Base-by-base conservation (phyloP, 768 basidiomycete genomes). In the Tylopilus balloui region DNA sequence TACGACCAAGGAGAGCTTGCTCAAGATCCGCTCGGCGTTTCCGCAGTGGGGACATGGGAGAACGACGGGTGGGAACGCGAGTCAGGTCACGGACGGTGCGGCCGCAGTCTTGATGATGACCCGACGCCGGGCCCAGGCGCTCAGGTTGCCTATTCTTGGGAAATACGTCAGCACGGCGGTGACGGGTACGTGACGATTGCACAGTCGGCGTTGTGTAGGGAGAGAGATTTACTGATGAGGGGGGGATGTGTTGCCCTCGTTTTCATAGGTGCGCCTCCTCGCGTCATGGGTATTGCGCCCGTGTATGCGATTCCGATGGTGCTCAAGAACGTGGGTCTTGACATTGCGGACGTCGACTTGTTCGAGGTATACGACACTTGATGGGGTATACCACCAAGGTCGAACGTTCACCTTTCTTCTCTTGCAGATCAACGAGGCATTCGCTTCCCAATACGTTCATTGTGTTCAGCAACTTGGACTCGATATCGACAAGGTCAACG, bases 221-320 rank as follows among this genome's bases (percentile, higher is more conserved):
- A n/a, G n/a, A n/a, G n/a, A n/a, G n/a, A n/a, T n/a, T n/a, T n/a
- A n/a, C n/a, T n/a, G n/a, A n/a, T n/a, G n/a, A n/a, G n/a, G n/a
- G n/a, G n/a, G n/a, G n/a, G n/a, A n/a, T n/a, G n/a, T n/a, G n/a
- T n/a, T n/a, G n/a, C n/a, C n/a, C 29, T 13, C 25, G 5, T 38
- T 29, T 29, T 14, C 4, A 19, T 48, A 80, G 87, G 88, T 45
- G 71, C 84, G 13, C 76, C 86, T 2, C 92, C 92, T 1, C 80
- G 89, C 19, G 77, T 93, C 37, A 93, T 93, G 91, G 89, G 89
- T 42, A 75, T 94, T 61, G 93, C 90, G 1, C 94, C 94, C 3
- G 75, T 78, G 0, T 79, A 78, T 58, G 93, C 94, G 11, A 93
- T 97, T 58, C 90, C 87, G 17, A 79, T 77, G 68, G 88, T 78